Evolutionary conservation across 2,329 filamentous ascomycete genomes (phyloP).

Genomic region (Juglanconis oblonga): DNA sequence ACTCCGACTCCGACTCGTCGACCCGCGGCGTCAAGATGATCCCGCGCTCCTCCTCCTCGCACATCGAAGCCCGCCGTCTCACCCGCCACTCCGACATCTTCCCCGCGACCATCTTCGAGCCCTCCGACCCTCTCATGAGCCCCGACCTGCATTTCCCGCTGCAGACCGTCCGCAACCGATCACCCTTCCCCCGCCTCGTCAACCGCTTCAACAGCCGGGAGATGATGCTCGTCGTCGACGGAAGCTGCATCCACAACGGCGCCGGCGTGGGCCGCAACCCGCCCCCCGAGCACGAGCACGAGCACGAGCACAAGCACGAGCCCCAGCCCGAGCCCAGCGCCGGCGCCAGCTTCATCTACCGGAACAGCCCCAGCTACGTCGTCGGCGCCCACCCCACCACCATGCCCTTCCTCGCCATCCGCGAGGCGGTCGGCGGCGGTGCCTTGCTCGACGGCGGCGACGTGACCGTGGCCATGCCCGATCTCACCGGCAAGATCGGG

Average conservation of each 20-base stretch:
- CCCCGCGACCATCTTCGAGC: constrained; percentile 27
- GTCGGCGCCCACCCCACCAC: neutral
- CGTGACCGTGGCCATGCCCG: neutral
- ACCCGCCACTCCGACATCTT: constrained; percentile 24
- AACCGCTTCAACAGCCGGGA: constrained; percentile 32
- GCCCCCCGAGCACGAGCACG: neutral
- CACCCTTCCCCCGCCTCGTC: constrained; percentile 30
- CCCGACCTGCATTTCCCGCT: constrained; percentile 32
- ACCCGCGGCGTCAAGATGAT: neutral
- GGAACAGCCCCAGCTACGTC: constrained; percentile 2
- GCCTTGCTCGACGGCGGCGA: neutral
- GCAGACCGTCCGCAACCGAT: constrained; percentile 26
- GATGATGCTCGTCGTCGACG: constrained; percentile 40
- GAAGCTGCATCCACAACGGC: constrained; percentile 38
- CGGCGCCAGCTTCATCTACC: constrained; percentile 31
- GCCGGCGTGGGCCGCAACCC: constrained; percentile 17
- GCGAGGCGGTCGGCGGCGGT: neutral
- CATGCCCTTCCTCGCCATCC: constrained; percentile 7
- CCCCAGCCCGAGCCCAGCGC: constrained; percentile 19
- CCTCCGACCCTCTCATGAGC: constrained; percentile 24
- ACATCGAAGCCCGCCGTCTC: neutral
- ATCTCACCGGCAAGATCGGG: constrained; percentile 20
- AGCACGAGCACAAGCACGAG: constrained; percentile 18
- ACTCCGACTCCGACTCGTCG: neutral
- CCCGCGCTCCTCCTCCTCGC: neutral